Base-by-base conservation (phyloP, 2,329 filamentous ascomycete genomes). In the Neonectria punicea region DNA sequence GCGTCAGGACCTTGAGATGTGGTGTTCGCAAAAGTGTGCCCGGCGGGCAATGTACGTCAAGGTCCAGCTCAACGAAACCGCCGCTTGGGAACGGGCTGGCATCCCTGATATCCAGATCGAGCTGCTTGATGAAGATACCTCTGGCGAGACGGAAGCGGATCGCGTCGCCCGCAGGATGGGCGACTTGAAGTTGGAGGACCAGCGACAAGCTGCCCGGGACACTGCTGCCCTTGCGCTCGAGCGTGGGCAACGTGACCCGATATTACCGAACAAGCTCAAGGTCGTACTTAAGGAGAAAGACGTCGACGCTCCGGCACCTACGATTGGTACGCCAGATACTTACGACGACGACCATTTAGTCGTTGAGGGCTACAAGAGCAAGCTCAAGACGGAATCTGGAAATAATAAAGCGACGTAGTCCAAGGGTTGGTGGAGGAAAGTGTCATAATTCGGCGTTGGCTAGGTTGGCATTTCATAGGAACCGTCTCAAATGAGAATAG, bases 1-100 rank as follows among this genome's bases (percentile, higher is more conserved):
- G 64, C 88, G 86, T 58, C 88, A 89, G 69, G 89, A 93, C 74
- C 79, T 94, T 16, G 93, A 96, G 80, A 92, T 90, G 79, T 99
- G 94, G 93, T 99, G 96, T 79, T 93, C 90, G 0, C 85, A 90
- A 59, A 85, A 85, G 43, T 99, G 96, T 80, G 92, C 92, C 2
- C 87, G 89, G 69, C 86, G 93, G 53, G 94, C 93, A 2, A 84
- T 97, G 70, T 97, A 94, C 78, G 85, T 98, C 72, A 93, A 94
- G 75, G 92, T 97, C 25, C 96, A 99, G 83, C 86, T 98, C 43
- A 91, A 87, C 69, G 92, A 96, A 75, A 90, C 92, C 67, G 93
- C 94, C 0, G 93, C 92, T 0, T 97, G 94, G 93, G 89, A 96
- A 79, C 86, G 94, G 57, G 87, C 86, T 5, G 89, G 87, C 4